These are phyloP conservation scores for Leptographium wingfieldii DNA, from an alignment of 2,329 filamentous ascomycete species.

Conservation along the genomic window DNA sequence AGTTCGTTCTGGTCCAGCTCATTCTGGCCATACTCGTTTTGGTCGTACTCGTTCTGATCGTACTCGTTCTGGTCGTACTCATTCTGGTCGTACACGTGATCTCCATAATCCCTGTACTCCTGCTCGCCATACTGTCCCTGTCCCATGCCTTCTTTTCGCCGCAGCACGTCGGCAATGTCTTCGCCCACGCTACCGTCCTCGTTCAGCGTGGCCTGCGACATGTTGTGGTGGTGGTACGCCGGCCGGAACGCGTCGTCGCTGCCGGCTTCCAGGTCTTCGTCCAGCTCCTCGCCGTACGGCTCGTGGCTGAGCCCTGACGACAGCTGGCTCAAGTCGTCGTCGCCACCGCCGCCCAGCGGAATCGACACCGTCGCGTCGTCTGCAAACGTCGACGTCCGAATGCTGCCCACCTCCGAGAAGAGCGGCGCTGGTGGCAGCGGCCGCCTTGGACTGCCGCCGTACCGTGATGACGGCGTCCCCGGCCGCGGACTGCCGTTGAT, in stretches of 20 bases:
- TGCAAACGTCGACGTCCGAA: slow-evolving; percentile 39
- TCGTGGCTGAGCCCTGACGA: slow-evolving; percentile 38
- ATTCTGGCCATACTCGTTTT: background rate
- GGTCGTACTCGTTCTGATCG: background rate
- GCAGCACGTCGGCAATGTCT: slow-evolving; percentile 14
- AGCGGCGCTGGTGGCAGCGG: slow-evolving; percentile 81
- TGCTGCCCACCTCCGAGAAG: slow-evolving; percentile 38
- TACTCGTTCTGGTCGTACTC: background rate
- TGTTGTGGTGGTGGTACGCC: slow-evolving; percentile 29
- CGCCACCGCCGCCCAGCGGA: slow-evolving; percentile 35
- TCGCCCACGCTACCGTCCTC: slow-evolving; percentile 21
- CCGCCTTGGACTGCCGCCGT: slow-evolving; percentile 75
- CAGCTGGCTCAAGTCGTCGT: slow-evolving; percentile 47
- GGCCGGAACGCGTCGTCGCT: slow-evolving; percentile 63
- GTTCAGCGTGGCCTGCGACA: slow-evolving; percentile 42
- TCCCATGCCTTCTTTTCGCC: slow-evolving; percentile 1
- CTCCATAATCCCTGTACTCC: background rate
- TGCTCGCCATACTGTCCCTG: background rate
- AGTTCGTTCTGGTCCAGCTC: background rate
- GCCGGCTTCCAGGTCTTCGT: slow-evolving; percentile 26
- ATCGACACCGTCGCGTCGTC: slow-evolving; percentile 64
- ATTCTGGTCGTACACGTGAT: background rate
- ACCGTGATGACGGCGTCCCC: slow-evolving; percentile 78
- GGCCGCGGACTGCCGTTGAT: slow-evolving; percentile 82
- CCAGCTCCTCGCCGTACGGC: slow-evolving; percentile 11